Base-by-base conservation (phyloP, 202 grass and related monocot species). In the Sporobolus alterniflorus region DNA sequence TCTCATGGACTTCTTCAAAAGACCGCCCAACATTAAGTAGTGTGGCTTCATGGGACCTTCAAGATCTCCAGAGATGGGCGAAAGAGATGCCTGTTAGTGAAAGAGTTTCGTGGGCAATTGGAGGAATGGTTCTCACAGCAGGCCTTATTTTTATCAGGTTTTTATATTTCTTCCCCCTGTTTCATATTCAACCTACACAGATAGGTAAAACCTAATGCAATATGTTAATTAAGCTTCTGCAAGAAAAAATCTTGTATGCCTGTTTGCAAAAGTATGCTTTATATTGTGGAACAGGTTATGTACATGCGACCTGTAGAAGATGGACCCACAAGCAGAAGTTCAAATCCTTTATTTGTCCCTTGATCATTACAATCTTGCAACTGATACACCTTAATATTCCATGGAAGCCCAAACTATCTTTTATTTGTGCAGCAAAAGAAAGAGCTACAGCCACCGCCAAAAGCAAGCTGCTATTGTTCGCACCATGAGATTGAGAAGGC, bases 121-220 rank as follows among this genome's bases (percentile, higher is more conserved):
- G 96, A 55, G 93, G 96, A 72, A 88, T 99, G 93, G 96, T 99
- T 74, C 93, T 99, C 74, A 94, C 93, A 31, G 91, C 88, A 66
- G 93, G 93, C 43, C 85, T 99, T 76, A 34, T 92, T 61, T 88
- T 92, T 71, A 80, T 90, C 52, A 99, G 96, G 96, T 96, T 72
- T 62, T 32, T 31, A 82, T 83, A 46, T 67, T 71, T 78, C 20
- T 8, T 43, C 44, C 15, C 44, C 41, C 61, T 7, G 67, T 57
- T 64, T 56, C 47, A 40, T 63, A 42, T 48, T 63, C 16, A 36
- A 63, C 24, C 40, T 83, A 52, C 54, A 47, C 1, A n/a, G 22
- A 33, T 76, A 25, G 16, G 66, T 65, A 50, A 59, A 49, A 62
- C 22, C 14, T 36, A 43, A 6, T 40, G 54, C 41, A n/a, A 40